Percentiles rank a stretch among this genome's conserved stretches.
phyloP scores from a whole-genome alignment of 208 protist species.

The Entamoeba invadens region DNA sequence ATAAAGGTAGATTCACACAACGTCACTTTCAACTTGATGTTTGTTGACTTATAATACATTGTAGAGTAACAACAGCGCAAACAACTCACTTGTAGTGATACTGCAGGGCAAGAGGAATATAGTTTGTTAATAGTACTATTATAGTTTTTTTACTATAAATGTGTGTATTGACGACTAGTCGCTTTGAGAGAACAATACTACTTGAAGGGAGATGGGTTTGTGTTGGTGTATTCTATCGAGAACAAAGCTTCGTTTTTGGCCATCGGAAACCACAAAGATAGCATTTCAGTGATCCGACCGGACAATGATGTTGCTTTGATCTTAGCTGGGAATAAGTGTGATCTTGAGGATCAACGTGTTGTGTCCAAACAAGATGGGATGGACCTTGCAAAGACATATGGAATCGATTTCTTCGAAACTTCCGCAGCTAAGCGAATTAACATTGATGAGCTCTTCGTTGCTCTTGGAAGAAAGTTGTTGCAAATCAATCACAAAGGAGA shows the following conservation, averaged over 20 bases:
- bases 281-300: not conserved
- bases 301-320: not conserved
- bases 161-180: slow-evolving; percentile 36
- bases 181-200: slow-evolving; percentile 50
- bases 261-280: not conserved
- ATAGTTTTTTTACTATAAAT: no score
- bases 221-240: slow-evolving; percentile 52
- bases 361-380: not conserved
- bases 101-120: no score
- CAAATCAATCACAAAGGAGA: not conserved
- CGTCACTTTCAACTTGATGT: not conserved
- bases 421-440: not conserved
- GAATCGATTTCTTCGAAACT: not conserved
- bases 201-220: slow-evolving; percentile 48
- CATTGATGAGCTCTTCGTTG: not conserved
- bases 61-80: no score
- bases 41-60: no score
- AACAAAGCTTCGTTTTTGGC: not conserved
- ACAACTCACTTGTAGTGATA: no score
- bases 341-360: not conserved
- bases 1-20: not conserved
- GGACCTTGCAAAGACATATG: not conserved
- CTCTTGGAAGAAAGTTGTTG: not conserved
- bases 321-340: not conserved
- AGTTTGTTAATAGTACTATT: no score